phyloP scores from a whole-genome alignment of 805 yeast genomes.

The Debaryomyces prosopidis region DNA sequence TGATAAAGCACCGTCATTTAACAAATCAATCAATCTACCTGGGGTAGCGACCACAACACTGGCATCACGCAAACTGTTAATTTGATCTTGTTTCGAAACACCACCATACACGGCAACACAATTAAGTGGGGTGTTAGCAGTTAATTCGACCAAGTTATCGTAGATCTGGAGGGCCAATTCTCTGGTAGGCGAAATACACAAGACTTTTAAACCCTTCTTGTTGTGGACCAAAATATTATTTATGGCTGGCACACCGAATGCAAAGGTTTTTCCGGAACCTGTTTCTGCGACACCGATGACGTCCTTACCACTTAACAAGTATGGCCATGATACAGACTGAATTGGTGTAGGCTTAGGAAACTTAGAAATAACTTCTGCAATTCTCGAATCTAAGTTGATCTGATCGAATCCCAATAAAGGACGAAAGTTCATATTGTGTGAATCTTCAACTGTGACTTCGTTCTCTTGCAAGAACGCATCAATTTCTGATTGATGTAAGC shows the following conservation, averaged over 20 bases:
- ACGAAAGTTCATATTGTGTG: constrained; percentile 48
- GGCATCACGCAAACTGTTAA: constrained; percentile 61
- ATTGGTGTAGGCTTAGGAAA: constrained; percentile 95
- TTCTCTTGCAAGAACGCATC: constrained; percentile 65
- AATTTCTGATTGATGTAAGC: constrained; percentile 53
- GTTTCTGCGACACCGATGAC: constrained; percentile 98
- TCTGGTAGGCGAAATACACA: constrained; percentile 94
- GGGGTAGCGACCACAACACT: constrained; percentile 95
- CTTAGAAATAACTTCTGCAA: constrained; percentile 61
- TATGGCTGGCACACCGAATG: constrained; percentile 97
- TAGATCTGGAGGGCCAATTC: constrained; percentile 93
- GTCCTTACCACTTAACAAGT: constrained; percentile 71
- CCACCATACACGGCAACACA: constrained; percentile 96
- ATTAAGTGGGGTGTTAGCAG: constrained; percentile 59
- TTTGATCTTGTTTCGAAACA: constrained; percentile 92
- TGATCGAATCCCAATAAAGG: constrained; percentile 73
- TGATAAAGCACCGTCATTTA: constrained; percentile 83
- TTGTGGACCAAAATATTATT: constrained; percentile 55
- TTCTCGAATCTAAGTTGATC: constrained; percentile 51
- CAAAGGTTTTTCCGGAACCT: constrained; percentile 97
- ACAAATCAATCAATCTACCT: constrained; percentile 90
- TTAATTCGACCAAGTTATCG: constrained; percentile 73
- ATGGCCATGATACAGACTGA: constrained; percentile 95
- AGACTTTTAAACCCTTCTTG: constrained; percentile 62
- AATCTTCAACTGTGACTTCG: constrained; percentile 80